These are phyloP conservation scores for Ascochyta rabiei DNA, from an alignment of 2,329 filamentous ascomycete genomes.

Conservation along the genomic window DNA sequence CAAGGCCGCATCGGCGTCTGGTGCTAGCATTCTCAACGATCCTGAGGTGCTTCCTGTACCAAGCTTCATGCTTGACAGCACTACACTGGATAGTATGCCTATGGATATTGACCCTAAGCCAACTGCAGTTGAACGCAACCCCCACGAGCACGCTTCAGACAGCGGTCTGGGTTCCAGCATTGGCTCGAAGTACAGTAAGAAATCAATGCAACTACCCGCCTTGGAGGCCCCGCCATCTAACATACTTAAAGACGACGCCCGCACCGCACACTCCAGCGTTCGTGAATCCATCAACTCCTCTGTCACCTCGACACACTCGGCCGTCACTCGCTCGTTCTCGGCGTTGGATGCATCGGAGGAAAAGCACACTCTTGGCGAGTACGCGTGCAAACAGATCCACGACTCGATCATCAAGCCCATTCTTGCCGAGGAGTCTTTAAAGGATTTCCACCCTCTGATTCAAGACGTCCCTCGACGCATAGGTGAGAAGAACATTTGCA, in stretches of 20 bases:
- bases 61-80: conserved; percentile 50
- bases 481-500: conserved; percentile 82
- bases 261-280: conserved; percentile 35
- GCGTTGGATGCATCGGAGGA: conserved; percentile 44
- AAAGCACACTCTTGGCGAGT: conserved; percentile 67
- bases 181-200: conserved; percentile 54
- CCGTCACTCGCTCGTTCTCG: conserved; percentile 54
- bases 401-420: conserved; percentile 79
- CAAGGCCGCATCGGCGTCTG: conserved; percentile 35
- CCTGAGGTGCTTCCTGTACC: conserved; percentile 57
- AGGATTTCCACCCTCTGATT: conserved; percentile 81
- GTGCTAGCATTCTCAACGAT: conserved; percentile 53
- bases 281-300: conserved; percentile 48
- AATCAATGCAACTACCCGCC: conserved; percentile 23
- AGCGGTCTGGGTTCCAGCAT: conserved; percentile 88
- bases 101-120: conserved; percentile 54
- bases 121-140: conserved; percentile 42
- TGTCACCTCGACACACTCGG: conserved; percentile 44
- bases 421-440: conserved; percentile 72
- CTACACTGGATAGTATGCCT: conserved; percentile 40
- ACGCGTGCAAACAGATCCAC: conserved; percentile 77
- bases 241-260: conserved; percentile 44
- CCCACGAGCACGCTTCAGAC: conserved; percentile 76
- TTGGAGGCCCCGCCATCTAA: conserved; percentile 33
- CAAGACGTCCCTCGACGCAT: conserved; percentile 80